A percentile compares a stretch with the other conserved stretches of the same genome.
phyloP scores from a whole-genome alignment of 305 asterid species.

The Solanum hybrid region DNA sequence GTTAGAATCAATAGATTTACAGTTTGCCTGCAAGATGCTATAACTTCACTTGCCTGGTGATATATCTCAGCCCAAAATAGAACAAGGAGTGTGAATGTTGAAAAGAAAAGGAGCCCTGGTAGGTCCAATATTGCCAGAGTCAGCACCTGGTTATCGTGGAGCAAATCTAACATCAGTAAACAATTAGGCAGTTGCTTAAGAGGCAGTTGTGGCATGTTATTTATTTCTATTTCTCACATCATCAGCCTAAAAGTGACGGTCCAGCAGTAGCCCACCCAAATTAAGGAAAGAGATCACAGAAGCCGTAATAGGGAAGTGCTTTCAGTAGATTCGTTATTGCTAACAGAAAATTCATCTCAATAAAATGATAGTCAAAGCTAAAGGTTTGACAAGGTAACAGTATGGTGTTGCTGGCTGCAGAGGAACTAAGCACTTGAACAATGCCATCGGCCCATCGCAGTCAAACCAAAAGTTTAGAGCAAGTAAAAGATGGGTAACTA shows the following conservation, averaged over 20 bases:
- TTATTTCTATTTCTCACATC: neutral
- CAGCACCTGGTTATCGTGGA: conserved; percentile 42
- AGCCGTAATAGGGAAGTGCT: neutral
- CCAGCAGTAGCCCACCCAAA: neutral
- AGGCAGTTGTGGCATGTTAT: neutral
- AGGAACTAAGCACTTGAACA: neutral
- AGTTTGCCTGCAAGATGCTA: neutral
- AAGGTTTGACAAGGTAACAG: neutral
- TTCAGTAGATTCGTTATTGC: neutral
- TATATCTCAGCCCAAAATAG: conserved; percentile 98
- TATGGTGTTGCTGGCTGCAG: neutral
- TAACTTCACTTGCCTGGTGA: conserved; percentile 63
- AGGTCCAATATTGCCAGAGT: conserved; percentile 60
- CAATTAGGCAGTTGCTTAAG: neutral
- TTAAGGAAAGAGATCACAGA: neutral
- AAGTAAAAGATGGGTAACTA: neutral
- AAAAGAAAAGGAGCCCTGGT: conserved; percentile 87
- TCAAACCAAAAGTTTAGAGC: neutral
- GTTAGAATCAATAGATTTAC: conserved; percentile 13
- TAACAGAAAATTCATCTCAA: neutral
- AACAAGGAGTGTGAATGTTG: conserved; percentile 86
- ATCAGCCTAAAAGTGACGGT: neutral
- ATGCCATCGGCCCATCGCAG: neutral
- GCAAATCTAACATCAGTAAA: conserved; percentile 1
- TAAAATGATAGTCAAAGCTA: neutral